Conservation (phyloP, 2,329 filamentous ascomycete species). For the Alternaria triticina region DNA sequence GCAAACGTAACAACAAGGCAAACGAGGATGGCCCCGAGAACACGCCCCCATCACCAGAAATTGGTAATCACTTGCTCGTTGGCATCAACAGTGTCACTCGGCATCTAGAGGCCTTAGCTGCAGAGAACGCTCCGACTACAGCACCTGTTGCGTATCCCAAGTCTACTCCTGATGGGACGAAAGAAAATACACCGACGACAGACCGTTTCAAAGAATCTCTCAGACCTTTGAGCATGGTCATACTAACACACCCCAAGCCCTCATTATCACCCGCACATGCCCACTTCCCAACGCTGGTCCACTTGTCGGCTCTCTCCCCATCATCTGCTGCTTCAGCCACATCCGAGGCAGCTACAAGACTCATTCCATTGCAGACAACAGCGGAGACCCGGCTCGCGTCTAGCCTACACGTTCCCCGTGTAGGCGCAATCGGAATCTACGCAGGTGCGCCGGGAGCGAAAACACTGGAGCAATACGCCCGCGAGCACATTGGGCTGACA, state of each 20-base stretch:
- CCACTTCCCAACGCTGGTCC: constrained; percentile 42
- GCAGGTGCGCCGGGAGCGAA: constrained; percentile 63
- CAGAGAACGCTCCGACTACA: constrained; percentile 23
- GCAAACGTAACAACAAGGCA: constrained; percentile 27
- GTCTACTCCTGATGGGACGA: not conserved
- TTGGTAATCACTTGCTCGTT: constrained; percentile 65
- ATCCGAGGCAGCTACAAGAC: constrained; percentile 53
- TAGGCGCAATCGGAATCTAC: constrained; percentile 68
- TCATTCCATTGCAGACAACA: constrained; percentile 68
- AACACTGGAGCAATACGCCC: constrained; percentile 64
- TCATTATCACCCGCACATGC: constrained; percentile 41
- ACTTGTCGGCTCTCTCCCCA: constrained; percentile 27
- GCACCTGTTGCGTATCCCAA: constrained; percentile 1
- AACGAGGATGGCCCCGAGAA: constrained; percentile 3
- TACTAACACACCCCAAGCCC: constrained; percentile 45
- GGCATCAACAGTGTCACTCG: constrained; percentile 70
- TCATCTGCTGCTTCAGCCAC: not conserved
- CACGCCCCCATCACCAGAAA: constrained; percentile 53
- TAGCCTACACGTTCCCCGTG: constrained; percentile 66
- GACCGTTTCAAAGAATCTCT: not conserved
- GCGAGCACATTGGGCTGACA: constrained; percentile 59
- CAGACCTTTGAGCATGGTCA: constrained; percentile 30
- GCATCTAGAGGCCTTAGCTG: constrained; percentile 58
- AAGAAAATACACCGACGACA: not conserved
- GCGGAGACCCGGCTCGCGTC: constrained; percentile 64